Evolutionary conservation across 176 grass and related monocot species (phyloP).

Genomic region (Zizania latifolia): DNA sequence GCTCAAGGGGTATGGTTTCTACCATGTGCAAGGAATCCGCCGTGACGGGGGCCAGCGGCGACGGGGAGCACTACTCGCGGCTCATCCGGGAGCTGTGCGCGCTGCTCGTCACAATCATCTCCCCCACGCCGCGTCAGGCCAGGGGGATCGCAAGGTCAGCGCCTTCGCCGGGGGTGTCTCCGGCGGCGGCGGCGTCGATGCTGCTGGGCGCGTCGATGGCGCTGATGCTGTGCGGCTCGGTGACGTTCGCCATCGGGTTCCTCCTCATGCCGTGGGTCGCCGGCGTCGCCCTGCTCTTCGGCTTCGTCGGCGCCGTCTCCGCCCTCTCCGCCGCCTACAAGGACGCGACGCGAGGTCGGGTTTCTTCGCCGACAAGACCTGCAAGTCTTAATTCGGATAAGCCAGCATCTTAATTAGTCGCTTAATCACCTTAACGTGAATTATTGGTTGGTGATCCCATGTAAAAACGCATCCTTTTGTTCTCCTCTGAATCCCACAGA

Average conservation of each 20-base stretch:
- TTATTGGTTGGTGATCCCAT: background rate
- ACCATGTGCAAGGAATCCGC: background rate
- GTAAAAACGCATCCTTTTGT: conserved; percentile 9
- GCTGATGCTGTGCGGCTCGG: conserved; percentile 83
- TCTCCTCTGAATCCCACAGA: background rate
- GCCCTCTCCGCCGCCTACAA: conserved; percentile 59
- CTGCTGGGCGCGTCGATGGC: conserved; percentile 66
- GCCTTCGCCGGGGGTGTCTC: conserved; percentile 17
- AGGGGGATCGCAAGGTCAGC: too few relatives aligned
- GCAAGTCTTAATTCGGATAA: background rate
- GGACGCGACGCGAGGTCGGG: background rate
- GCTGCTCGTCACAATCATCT: conserved; percentile 47
- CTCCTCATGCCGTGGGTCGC: conserved; percentile 85
- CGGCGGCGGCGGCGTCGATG: conserved; percentile 50
- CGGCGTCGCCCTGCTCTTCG: conserved; percentile 61
- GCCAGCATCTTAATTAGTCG: background rate
- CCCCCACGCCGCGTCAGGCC: background rate
- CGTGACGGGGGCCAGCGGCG: conserved; percentile 16
- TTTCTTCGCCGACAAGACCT: background rate
- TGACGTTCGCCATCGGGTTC: conserved; percentile 79
- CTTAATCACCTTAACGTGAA: background rate
- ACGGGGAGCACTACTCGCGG: conserved; percentile 39
- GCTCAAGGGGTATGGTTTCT: too few relatives aligned
- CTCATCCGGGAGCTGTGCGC: conserved; percentile 58
- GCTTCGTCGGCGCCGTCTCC: conserved; percentile 59